phyloP scores from a whole-genome alignment of 257 asterid species.

The Anisodus acutangulus region DNA sequence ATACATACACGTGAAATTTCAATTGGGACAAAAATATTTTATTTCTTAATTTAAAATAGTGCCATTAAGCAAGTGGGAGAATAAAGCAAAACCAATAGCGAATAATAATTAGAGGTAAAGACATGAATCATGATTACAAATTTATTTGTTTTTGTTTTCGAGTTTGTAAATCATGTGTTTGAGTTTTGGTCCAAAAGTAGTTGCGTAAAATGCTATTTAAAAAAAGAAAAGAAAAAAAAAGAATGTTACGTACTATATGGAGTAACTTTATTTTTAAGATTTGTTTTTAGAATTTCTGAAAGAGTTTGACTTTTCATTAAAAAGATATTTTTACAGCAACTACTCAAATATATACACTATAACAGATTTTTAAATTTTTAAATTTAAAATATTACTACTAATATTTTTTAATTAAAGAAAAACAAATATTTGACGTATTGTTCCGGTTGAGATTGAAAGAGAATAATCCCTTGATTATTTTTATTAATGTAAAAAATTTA shows the following conservation, averaged over 20 bases:
- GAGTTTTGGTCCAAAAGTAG: not conserved
- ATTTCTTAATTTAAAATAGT: not conserved
- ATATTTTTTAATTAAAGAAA: not conserved
- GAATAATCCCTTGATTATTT: too few relatives aligned
- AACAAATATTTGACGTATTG: not conserved
- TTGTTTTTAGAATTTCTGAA: too few relatives aligned
- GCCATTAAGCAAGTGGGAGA: constrained; percentile 26
- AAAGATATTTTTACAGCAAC: too few relatives aligned
- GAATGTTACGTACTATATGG: too few relatives aligned
- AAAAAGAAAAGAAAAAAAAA: too few relatives aligned
- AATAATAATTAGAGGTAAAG: not conserved
- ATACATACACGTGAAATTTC: constrained; percentile 19
- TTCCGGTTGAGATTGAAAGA: too few relatives aligned
- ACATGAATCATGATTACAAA: not conserved
- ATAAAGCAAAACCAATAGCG: constrained; percentile 16
- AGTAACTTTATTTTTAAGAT: too few relatives aligned
- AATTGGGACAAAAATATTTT: not conserved
- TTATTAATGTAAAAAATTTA: too few relatives aligned
- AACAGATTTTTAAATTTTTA: too few relatives aligned
- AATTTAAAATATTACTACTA: not conserved
- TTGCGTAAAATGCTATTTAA: too few relatives aligned
- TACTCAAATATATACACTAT: not conserved
- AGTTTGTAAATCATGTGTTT: not conserved
- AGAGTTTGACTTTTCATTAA: too few relatives aligned
- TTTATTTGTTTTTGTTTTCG: not conserved